Base-by-base conservation (phyloP, 805 yeast species). In the Starmerella apis region DNA sequence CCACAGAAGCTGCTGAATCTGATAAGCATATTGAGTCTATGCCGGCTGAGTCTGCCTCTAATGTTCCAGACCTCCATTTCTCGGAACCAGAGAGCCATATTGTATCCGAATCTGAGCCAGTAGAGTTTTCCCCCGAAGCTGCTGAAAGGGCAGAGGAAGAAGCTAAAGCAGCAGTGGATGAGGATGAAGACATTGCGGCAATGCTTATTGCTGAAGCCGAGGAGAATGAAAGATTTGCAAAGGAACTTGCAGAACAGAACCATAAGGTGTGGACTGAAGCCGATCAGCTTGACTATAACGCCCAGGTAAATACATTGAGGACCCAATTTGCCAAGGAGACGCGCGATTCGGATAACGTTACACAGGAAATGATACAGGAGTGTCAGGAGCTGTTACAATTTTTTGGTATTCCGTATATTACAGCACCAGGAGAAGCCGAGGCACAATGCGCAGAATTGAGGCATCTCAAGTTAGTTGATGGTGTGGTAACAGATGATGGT, bases 371-470 rank as follows among this genome's bases (percentile, higher is more conserved):
- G 96, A 76, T 90, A 22, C 71, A 73, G 33, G 97, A 92, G 62
- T 92, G 94, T 18, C 96, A 92, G 66, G 95, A 87, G 55, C 70
- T 92, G 37, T 69, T 92, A 8, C 76, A 83, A 25, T 67, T 90
- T 48, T 92, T 92, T 71, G 98, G 98, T 1, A 83, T 92, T 4
- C 99, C 99, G 0, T 92, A 78, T 57, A 75, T 92, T 9, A 85
- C 95, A 0, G 96, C 98, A 0, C 99, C 98, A 0, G 86, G 86
- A 88, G 99, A 92, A 66, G 98, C 98, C 1, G 99, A 92, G 68
- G 97, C 98, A 0, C 98, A 92, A 61, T 92, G 99, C 68, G 96
- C 95, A 0, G 85, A 82, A 56, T 67, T 92, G 6, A 65, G 78
- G 35, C 61, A 65, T n/a, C 64, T 87, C 20, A 77, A 75, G 0